Evolutionary conservation across 176 grass and related monocot genomes (phyloP), one percentile per base, ranked within the genome.

Genomic region (Olyra latifolia): DNA sequence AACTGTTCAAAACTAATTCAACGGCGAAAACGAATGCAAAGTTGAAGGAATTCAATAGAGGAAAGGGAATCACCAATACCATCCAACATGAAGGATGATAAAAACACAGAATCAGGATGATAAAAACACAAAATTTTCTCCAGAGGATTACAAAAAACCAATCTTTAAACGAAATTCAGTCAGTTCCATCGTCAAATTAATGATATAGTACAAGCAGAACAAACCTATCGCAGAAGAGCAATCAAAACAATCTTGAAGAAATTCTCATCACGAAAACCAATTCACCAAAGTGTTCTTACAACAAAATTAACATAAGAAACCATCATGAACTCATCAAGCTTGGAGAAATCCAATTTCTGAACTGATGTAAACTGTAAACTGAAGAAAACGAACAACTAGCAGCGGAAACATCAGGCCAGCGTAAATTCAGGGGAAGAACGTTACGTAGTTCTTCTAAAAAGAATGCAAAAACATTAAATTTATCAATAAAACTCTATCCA

Each of bases 401-500:
- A 55, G 77, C 67, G 38, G 20, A 60, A 50, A 43, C 17, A 49
- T 8, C 49, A 44, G 20, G 48, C 54, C 82, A 10, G 80, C 61
- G 30, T 29, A 56, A 74, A 83, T 69, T 57, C 39, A 79, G 78
- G 66, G 77, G 41, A 46, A 42, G 66, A 10, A 23, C 57, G 78
- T 77, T 89, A 75, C 59, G 13, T 14, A 5, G 42, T 11, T 63
- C 15, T 3, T 41, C 63, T 5, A 4, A 38, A 50, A 35, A n/a
- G 45, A 40, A 29, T 3, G 15, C 15, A 0, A 4, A 10, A 41
- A 32, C 20, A 16, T 1, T 0, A 6, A 17, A n/a, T 6, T 1
- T 7, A 29, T 19, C 1, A 63, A 19, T 16, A 15, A 72, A 83
- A 20, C 8, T 48, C 43, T 7, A 48, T 65, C 57, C 0, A 42